Conservation (phyloP, 257 asterid genomes). For the Sherardia arvensis region DNA sequence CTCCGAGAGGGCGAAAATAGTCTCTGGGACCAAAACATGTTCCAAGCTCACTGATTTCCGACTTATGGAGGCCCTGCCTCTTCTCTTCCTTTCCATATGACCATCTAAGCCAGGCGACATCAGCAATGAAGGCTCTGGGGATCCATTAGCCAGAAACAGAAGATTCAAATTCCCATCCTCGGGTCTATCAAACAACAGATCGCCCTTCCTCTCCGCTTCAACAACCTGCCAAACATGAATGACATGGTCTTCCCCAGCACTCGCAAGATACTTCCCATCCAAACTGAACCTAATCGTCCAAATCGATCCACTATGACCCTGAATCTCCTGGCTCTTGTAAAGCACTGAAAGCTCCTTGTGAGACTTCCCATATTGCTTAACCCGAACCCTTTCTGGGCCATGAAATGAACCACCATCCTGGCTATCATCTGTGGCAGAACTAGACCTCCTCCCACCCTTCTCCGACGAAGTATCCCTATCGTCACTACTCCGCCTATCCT, state of each 20-base stretch:
- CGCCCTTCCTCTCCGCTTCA: conserved; percentile 86
- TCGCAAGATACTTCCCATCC: conserved; percentile 95
- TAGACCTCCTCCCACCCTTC: conserved; percentile 92
- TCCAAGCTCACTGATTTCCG: conserved; percentile 81
- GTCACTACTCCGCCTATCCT: conserved; percentile 82
- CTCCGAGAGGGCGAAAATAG: conserved; percentile 68
- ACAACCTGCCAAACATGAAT: conserved; percentile 90
- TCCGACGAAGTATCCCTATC: conserved; percentile 96
- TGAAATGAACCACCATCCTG: conserved; percentile 76
- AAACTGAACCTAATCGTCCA: conserved; percentile 95
- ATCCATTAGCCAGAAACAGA: conserved; percentile 61
- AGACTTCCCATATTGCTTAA: conserved; percentile 82
- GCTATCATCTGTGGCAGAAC: conserved; percentile 98
- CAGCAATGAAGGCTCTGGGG: conserved; percentile 56
- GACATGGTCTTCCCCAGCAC: conserved; percentile 98
- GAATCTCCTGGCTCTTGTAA: conserved; percentile 86
- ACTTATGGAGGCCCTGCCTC: conserved; percentile 73
- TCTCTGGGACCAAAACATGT: conserved; percentile 76
- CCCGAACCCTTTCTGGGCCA: conserved; percentile 82
- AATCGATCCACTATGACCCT: conserved; percentile 86
- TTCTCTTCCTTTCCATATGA: conserved; percentile 60
- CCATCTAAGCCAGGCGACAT: conserved; percentile 74
- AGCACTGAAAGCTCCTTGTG: conserved; percentile 76
- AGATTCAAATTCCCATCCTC: conserved; percentile 82
- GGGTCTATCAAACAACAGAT: conserved; percentile 53